These are phyloP conservation scores for Auricularia sp. DNA, from an alignment of 768 basidiomycete genomes.

Conservation along the genomic window DNA sequence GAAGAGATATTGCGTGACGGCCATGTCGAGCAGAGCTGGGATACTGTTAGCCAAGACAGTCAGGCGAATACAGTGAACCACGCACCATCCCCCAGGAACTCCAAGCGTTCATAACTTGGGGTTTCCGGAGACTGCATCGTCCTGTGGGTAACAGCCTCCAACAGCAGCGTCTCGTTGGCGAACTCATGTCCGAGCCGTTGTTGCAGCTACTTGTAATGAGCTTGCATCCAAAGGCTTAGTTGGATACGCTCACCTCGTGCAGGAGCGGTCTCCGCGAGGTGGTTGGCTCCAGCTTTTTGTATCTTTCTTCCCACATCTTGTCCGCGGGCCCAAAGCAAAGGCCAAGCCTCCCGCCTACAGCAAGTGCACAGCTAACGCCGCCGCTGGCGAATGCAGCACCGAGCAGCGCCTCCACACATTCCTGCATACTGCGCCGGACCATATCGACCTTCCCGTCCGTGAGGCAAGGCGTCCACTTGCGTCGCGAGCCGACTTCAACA, in stretches of 20 bases:
- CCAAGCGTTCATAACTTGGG: constrained; percentile 74
- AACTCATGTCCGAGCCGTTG: constrained; percentile 63
- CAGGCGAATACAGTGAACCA: constrained; percentile 8
- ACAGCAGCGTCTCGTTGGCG: constrained; percentile 46
- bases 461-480: constrained; percentile 50
- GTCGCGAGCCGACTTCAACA: constrained; percentile 42
- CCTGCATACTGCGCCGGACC: constrained; percentile 63
- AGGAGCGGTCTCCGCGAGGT: constrained; percentile 40
- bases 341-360: constrained; percentile 51
- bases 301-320: constrained; percentile 58
- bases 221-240: background rate
- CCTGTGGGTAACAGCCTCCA: constrained; percentile 81
- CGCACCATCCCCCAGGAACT: constrained; percentile 86
- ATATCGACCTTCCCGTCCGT: constrained; percentile 23
- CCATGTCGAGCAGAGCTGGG: constrained; percentile 60
- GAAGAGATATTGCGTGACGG: constrained; percentile 63
- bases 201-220: constrained; percentile 32
- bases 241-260: constrained; percentile 9
- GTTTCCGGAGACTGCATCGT: constrained; percentile 48
- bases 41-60: background rate
- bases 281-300: constrained; percentile 22
- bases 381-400: constrained; percentile 70
- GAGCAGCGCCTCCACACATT: constrained; percentile 80
- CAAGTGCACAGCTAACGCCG: constrained; percentile 59
- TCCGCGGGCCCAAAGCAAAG: constrained; percentile 60